Evolutionary conservation across 106 monocot genomes (phyloP).

Genomic region (Dioscorea zingiberensis): DNA sequence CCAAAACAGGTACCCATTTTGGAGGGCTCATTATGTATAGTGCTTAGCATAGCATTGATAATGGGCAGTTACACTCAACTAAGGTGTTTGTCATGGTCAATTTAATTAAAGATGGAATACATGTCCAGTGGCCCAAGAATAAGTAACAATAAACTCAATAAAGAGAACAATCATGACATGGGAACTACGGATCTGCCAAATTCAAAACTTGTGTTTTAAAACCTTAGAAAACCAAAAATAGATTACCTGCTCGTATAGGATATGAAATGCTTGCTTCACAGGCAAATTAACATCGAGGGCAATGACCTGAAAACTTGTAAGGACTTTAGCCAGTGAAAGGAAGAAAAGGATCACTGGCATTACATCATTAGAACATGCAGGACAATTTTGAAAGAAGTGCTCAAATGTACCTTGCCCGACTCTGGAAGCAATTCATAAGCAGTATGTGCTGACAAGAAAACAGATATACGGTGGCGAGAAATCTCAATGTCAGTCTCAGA

Average conservation of each 20-base stretch:
- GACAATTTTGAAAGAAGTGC: background rate
- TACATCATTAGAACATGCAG: background rate
- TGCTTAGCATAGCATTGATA: too few relatives aligned
- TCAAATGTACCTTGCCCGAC: constrained; percentile 69
- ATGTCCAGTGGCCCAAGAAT: too few relatives aligned
- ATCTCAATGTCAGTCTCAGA: constrained; percentile 54
- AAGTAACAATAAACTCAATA: too few relatives aligned
- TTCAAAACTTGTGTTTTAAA: too few relatives aligned
- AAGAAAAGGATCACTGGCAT: background rate
- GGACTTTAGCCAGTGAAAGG: background rate
- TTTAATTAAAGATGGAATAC: too few relatives aligned
- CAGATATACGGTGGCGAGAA: constrained; percentile 49
- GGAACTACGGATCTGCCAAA: too few relatives aligned
- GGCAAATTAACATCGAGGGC: constrained; percentile 92
- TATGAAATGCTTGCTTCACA: constrained; percentile 96
- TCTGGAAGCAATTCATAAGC: constrained; percentile 88
- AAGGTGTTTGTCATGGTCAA: too few relatives aligned
- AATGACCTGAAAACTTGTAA: constrained; percentile 49
- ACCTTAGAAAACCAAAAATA: constrained; percentile 1
- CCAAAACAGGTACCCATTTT: too few relatives aligned
- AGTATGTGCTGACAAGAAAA: constrained; percentile 51
- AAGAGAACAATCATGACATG: too few relatives aligned
- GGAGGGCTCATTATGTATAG: too few relatives aligned
- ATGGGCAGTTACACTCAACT: too few relatives aligned
- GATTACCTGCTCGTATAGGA: constrained; percentile 84